These are phyloP conservation scores for Irpex sp. DNA, from an alignment of 1,284 basidiomycete genomes.

Conservation along the genomic window DNA sequence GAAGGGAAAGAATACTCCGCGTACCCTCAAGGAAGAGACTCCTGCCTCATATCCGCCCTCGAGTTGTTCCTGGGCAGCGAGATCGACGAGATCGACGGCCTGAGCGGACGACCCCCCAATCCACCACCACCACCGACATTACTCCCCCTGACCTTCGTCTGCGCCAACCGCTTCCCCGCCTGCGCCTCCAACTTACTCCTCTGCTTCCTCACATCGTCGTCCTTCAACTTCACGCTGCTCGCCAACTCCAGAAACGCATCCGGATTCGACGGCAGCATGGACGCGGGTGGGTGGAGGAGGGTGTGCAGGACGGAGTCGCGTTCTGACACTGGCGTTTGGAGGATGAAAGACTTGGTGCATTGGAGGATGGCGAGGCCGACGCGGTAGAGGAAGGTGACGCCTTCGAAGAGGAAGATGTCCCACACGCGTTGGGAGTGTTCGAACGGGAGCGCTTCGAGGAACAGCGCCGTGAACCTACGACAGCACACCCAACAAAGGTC, in stretches of 20 bases:
- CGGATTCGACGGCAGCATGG: constrained; percentile 48
- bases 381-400: constrained; percentile 76
- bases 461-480: constrained; percentile 67
- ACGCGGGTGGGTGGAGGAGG: constrained; percentile 48
- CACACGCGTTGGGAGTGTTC: constrained; percentile 76
- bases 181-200: constrained; percentile 61
- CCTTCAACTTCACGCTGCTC: constrained; percentile 67
- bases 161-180: constrained; percentile 34
- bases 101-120: background rate
- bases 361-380: constrained; percentile 71
- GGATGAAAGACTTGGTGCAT: constrained; percentile 54
- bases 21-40: too few species aligned
- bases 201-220: constrained; percentile 77
- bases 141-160: background rate
- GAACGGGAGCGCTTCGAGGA: constrained; percentile 72
- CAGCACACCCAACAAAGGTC: too few species aligned
- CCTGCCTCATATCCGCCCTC: background rate
- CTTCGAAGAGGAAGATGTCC: constrained; percentile 87
- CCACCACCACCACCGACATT: background rate
- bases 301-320: constrained; percentile 45
- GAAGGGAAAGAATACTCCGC: too few species aligned
- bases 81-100: constrained; percentile 3
- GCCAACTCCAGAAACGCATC: constrained; percentile 63
- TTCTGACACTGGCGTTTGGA: constrained; percentile 37
- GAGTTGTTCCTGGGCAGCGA: constrained; percentile 7